Evolutionary conservation across 306 rosid genomes (phyloP), one percentile per base, ranked within the genome.

Genomic region (Trifolium repens): DNA sequence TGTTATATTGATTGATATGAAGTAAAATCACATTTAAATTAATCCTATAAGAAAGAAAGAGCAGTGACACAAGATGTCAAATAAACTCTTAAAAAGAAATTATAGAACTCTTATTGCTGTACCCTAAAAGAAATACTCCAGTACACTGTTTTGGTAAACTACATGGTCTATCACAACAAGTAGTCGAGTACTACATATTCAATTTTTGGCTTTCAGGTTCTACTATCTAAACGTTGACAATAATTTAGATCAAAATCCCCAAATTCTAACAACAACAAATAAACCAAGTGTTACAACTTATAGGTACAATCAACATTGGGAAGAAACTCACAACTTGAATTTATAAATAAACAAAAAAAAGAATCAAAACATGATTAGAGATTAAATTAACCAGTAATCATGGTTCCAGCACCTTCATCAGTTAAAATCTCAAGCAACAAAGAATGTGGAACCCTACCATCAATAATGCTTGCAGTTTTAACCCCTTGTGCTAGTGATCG

Each of bases 371-470:
- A 68, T 13, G 26, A 46, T 68, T 16, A 0, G 24, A 0, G 5
- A 50, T 9, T 47, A 26, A 35, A 2, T 74, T 67, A 94, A 17
- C 96, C 96, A 26, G 90, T 82, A 17, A 90, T 94, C 98, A 91
- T 94, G 5, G 97, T 94, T 53, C 96, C 97, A n/a, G 96, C 93
- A 16, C 98, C 97, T 81, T 87, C 86, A 77, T 94, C 96, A 6
- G 97, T 94, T 87, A 94, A 78, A 82, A 94, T 80, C 88, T 91
- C 98, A 2, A 91, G 88, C 34, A 94, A 75, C 79, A 94, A 79
- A 8, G 98, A 94, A 55, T 94, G 97, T 0, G 96, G 90, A 44
- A 86, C 78, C 43, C 97, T 76, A 7, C 97, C 98, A 65, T 94
- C 97, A 1, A 94, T 88, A 64, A 94, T 91, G 35, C 98, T 94